phyloP scores from a whole-genome alignment of 169 alveolate species.

The Cryptosporidium meleagridis region DNA sequence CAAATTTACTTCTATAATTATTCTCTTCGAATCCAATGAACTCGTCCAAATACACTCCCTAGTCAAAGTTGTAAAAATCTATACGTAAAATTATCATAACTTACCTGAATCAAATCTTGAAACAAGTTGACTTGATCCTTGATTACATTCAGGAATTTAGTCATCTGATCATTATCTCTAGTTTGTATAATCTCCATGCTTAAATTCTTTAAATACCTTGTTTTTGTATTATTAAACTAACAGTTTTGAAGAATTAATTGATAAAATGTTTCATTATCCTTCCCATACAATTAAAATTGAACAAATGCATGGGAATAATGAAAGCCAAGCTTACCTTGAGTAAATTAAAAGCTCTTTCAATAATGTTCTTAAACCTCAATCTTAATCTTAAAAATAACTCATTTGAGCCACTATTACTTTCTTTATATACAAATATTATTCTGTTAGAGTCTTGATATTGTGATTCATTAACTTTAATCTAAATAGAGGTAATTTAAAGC shows the following conservation, averaged over 20 bases:
- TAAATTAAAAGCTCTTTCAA: constrained; percentile 24
- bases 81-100: not conserved
- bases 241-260: not conserved
- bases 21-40: constrained; percentile 43
- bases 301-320: not conserved
- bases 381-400: constrained; percentile 25
- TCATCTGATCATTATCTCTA: constrained; percentile 17
- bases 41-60: constrained; percentile 65
- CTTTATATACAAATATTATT: constrained; percentile 28
- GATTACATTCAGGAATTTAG: constrained; percentile 12
- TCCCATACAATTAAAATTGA: not conserved
- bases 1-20: not conserved
- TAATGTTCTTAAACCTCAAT: constrained; percentile 8
- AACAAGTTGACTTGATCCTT: constrained; percentile 12
- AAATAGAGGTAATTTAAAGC: not conserved
- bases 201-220: constrained; percentile 32
- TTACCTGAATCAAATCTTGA: constrained; percentile 35
- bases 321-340: not conserved
- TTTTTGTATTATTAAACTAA: constrained; percentile 2
- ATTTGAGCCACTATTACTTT: not conserved
- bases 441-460: constrained; percentile 6
- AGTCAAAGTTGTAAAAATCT: not conserved
- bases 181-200: constrained; percentile 56
- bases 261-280: not conserved
- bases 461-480: constrained; percentile 7